Evolutionary conservation across 225 moss, liverwort and hornwort genomes (phyloP).

Genomic region (Polytrichum formosum): DNA sequence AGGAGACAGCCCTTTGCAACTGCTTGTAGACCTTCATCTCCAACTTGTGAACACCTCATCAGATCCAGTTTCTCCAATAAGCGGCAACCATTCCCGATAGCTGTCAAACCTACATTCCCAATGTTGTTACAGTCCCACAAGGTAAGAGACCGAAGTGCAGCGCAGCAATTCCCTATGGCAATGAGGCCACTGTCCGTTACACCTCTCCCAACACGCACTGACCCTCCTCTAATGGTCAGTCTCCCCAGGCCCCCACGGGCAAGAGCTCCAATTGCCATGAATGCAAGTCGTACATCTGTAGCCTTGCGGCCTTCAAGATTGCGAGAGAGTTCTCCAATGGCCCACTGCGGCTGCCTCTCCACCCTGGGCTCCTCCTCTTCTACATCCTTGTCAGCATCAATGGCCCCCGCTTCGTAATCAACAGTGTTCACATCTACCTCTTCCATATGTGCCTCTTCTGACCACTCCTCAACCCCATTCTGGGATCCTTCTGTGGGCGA

Average conservation of each 20-base stretch:
- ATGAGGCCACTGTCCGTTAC: constrained; percentile 60
- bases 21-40: constrained; percentile 56
- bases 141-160: constrained; percentile 64
- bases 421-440: constrained; percentile 19
- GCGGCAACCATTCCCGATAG: constrained; percentile 67
- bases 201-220: constrained; percentile 26
- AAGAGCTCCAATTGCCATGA: constrained; percentile 65
- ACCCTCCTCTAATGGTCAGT: constrained; percentile 45
- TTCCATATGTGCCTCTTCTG: constrained; percentile 17
- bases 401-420: constrained; percentile 22
- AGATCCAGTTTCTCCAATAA: constrained; percentile 63
- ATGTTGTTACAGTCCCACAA: constrained; percentile 66
- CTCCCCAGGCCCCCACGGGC: constrained; percentile 66
- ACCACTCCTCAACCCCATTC: constrained; percentile 23
- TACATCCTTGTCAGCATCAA: constrained; percentile 23
- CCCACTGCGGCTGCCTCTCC: constrained; percentile 70
- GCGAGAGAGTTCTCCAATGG: constrained; percentile 66
- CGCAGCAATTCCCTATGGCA: constrained; percentile 71
- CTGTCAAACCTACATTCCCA: constrained; percentile 62
- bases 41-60: constrained; percentile 56
- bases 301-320: constrained; percentile 64
- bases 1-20: constrained; percentile 62
- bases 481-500: constrained; percentile 6
- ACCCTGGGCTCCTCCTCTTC: constrained; percentile 43
- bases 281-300: constrained; percentile 59